Conservation (phyloP, 2,329 filamentous ascomycete genomes). For the Fusarium irregulare region DNA sequence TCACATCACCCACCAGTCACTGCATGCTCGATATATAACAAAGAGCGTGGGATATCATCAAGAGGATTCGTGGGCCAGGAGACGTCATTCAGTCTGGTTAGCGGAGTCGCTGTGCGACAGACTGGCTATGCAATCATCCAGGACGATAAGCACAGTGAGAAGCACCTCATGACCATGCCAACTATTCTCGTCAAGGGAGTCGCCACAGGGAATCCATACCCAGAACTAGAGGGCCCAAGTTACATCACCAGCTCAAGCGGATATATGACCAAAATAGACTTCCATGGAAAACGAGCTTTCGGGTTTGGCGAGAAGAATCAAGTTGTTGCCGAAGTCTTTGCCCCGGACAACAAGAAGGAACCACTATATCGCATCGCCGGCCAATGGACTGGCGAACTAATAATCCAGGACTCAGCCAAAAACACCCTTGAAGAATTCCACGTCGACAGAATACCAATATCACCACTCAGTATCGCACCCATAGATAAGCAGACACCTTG, state of each 20-base stretch:
- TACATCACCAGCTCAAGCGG: conserved; percentile 23
- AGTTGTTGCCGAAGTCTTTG: conserved; percentile 13
- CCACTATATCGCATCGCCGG: conserved; percentile 10
- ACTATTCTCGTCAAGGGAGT: conserved; percentile 25
- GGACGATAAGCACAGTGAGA: conserved; percentile 15
- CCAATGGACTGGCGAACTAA: conserved; percentile 7
- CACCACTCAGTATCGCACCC: neutral
- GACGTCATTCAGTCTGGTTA: conserved; percentile 21
- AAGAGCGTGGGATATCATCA: conserved; percentile 20
- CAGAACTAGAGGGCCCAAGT: conserved; percentile 11
- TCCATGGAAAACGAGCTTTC: conserved; percentile 9
- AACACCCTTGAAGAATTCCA: conserved; percentile 3
- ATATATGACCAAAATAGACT: conserved; percentile 17
- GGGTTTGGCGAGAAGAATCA: conserved; percentile 21
- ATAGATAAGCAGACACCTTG: conserved; percentile 80
- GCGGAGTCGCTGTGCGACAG: conserved; percentile 11
- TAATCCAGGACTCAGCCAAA: conserved; percentile 3
- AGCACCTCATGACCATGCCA: conserved; percentile 20
- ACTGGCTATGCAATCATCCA: conserved; percentile 19
- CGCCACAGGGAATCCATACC: conserved; percentile 8
- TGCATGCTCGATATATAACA: conserved; percentile 45
- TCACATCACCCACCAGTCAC: conserved; percentile 66
- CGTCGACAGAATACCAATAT: conserved; percentile 10
- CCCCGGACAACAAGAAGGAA: neutral
- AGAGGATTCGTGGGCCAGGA: conserved; percentile 15